Conservation (phyloP, 2,329 filamentous ascomycete genomes). For the Tolypocladium tropicale region DNA sequence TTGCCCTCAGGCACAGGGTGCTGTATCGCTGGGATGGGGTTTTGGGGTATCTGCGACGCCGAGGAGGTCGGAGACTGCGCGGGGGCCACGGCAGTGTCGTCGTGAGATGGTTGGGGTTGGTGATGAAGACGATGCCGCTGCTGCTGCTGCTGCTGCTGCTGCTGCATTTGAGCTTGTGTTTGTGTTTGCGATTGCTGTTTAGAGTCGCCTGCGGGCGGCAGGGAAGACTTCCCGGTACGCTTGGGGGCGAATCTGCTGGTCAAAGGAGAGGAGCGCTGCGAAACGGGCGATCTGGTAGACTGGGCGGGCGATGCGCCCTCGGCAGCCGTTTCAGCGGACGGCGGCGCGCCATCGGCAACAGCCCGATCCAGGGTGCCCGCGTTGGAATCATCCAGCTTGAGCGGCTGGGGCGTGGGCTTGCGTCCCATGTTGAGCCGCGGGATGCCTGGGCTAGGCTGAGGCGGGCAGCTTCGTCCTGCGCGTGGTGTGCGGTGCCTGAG, state of each 20-base stretch:
- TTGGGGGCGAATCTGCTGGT: slow-evolving; percentile 28
- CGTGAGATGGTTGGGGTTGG: slow-evolving; percentile 12
- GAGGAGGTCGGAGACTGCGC: slow-evolving; percentile 13
- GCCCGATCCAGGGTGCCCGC: slow-evolving; percentile 17
- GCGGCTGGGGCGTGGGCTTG: slow-evolving; percentile 48
- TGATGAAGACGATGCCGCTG: slow-evolving; percentile 7
- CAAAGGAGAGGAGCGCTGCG: slow-evolving; percentile 36
- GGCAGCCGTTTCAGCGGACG: slow-evolving; percentile 17
- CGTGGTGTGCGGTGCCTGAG: neutral
- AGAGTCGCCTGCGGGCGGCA: slow-evolving; percentile 8
- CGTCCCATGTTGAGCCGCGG: slow-evolving; percentile 36
- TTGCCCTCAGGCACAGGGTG: slow-evolving; percentile 24
- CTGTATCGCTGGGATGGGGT: slow-evolving; percentile 10
- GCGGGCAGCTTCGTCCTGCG: neutral
- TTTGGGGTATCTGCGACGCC: slow-evolving; percentile 11
- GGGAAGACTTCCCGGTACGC: slow-evolving; percentile 9
- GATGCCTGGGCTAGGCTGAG: neutral
- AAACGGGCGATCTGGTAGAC: slow-evolving; percentile 30
- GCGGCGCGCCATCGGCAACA: slow-evolving; percentile 14
- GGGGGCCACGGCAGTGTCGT: slow-evolving; percentile 11
- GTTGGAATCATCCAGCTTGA: slow-evolving; percentile 36
- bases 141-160: slow-evolving; percentile 1
- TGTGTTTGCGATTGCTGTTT: slow-evolving; percentile 15
- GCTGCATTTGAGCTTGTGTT: neutral
- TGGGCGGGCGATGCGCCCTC: slow-evolving; percentile 19